Percentiles rank a stretch among this genome's conserved stretches.
phyloP scores from a whole-genome alignment of 306 rosid genomes.

The apple (Malus domestica) region ASM211411v1 NC_041795.1:34413001-34413500 shows the following conservation, averaged over 20 bases:
- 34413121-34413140: slow-evolving; percentile 64
- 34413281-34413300: slow-evolving; percentile 69
- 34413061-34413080: slow-evolving; percentile 59
- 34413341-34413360: slow-evolving; percentile 63
- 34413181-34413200: slow-evolving; percentile 70
- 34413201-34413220: slow-evolving; percentile 64
- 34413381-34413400: slow-evolving; percentile 49
- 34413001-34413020: slow-evolving; percentile 56
- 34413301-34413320: slow-evolving; percentile 58
- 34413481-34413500: slow-evolving; percentile 65
- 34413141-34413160: slow-evolving; percentile 63
- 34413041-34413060: slow-evolving; percentile 66
- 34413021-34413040: slow-evolving; percentile 61
- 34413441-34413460: slow-evolving; percentile 56
- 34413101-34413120: slow-evolving; percentile 68
- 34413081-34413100: slow-evolving; percentile 59
- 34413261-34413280: slow-evolving; percentile 65
- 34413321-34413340: slow-evolving; percentile 61
- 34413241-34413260: slow-evolving; percentile 64
- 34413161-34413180: slow-evolving; percentile 65
- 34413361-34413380: slow-evolving; percentile 59
- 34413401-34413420: slow-evolving; percentile 57
- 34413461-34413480: slow-evolving; percentile 64
- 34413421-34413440: slow-evolving; percentile 54
- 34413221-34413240: slow-evolving; percentile 63